Conservation (phyloP, 192 early-diverging fungal species). For the Thamnidium elegans region DNA sequence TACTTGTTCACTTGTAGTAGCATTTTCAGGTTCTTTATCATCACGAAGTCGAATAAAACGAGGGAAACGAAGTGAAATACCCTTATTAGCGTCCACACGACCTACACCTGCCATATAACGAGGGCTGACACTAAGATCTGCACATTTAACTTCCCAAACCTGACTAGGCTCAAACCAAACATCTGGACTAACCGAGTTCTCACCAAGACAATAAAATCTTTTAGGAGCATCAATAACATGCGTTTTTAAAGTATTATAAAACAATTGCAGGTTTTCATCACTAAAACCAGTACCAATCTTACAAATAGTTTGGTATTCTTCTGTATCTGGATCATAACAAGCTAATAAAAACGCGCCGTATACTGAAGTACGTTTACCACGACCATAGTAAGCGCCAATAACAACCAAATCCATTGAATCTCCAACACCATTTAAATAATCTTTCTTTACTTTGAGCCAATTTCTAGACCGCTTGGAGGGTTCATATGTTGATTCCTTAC, state of each 20-base stretch:
- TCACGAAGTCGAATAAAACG: conserved; percentile 93
- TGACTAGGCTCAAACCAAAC: conserved; percentile 92
- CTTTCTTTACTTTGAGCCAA: conserved; percentile 99
- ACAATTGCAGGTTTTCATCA: conserved; percentile 78
- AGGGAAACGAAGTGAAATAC: conserved; percentile 96
- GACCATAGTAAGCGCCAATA: conserved; percentile 90
- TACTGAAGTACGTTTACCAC: conserved; percentile 93
- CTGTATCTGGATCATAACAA: conserved; percentile 93
- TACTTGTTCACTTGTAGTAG: conserved; percentile 79
- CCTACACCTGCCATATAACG: conserved; percentile 90
- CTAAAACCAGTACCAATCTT: conserved; percentile 98
- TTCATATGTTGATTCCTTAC: conserved; percentile 85
- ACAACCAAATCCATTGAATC: conserved; percentile 97
- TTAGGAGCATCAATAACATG: conserved; percentile 73
- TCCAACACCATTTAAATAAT: conserved; percentile 91
- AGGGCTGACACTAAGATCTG: conserved; percentile 96
- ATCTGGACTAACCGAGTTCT: conserved; percentile 82
- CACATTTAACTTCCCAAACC: conserved; percentile 97
- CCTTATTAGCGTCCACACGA: conserved; percentile 73
- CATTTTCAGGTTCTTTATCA: conserved; percentile 92
- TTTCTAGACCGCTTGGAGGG: conserved; percentile 94
- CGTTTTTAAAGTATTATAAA: conserved; percentile 68
- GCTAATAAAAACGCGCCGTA: conserved; percentile 97
- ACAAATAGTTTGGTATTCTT: conserved; percentile 96
- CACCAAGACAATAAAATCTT: conserved; percentile 75